Base-by-base conservation (phyloP, 2,329 filamentous ascomycete genomes). In the Myriosclerotinia curreyana region DNA sequence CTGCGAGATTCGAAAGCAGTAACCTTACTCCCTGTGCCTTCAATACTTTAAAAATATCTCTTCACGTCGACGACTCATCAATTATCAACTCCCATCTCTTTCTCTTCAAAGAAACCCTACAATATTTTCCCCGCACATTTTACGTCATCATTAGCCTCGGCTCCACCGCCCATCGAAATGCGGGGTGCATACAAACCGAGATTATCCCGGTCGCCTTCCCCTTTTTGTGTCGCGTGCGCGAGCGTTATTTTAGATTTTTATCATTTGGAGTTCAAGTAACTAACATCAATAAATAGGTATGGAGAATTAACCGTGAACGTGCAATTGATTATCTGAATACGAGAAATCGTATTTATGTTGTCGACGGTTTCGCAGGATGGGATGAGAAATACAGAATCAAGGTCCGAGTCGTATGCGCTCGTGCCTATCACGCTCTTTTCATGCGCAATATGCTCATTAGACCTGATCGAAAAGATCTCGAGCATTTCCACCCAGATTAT, bases 381-480 rank as follows among this genome's bases (percentile, higher is more conserved):
- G 95, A 99, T 74, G 89, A 96, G 83, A 93, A 95, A 79, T 99
- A 99, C 84, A 86, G 93, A 71, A 98, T 99, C 81, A 91, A 88
- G 75, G 95, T 99, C 74, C 93, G 95, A 75, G 94, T 99, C 70
- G 93, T 99, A 76, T 99, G 95, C 82, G 95, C 95, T 71, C 93
- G 95, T 77, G 95, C 95, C 79, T 99, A 99, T 85, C 95, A 99
- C 85, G 95, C 95, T 68, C 87, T 99, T 70, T 99, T 99, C 87
- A 99, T 99, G 95, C 91, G 93, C 77, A 99, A 99, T 85, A 99
- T 99, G 95, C 90, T 99, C 76, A 99, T 99, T 83, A 90, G 95
- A 73, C 95, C 95, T 69, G 83, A 88, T 61, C 86, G 86, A 69
- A 91, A 96, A 80, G 93, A 99, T 83, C 88, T 99, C 63, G 90